Conservation (phyloP, 495 filamentous ascomycete species). For the Cercophora newfieldiana region DNA sequence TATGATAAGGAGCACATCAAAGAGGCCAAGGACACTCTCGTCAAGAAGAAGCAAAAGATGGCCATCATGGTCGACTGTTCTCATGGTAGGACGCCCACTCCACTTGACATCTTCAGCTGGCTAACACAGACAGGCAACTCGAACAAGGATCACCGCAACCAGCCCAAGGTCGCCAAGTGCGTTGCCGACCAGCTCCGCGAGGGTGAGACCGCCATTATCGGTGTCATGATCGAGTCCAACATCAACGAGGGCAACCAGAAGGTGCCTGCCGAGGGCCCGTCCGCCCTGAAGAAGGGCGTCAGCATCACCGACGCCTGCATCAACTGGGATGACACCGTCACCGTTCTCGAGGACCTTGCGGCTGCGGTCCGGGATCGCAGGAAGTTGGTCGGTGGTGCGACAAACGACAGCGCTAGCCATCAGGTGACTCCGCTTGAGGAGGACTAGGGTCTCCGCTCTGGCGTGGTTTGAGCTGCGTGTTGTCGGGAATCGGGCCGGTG, state of each 20-base stretch:
- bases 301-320: conserved; percentile 98
- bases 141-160: conserved; percentile 78
- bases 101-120: neutral
- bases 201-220: conserved; percentile 86
- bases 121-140: conserved; percentile 60
- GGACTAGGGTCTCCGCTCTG: conserved; percentile 32
- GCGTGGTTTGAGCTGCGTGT: neutral
- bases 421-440: conserved; percentile 46
- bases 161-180: conserved; percentile 84
- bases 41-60: conserved; percentile 81
- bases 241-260: conserved; percentile 96
- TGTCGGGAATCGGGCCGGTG: neutral
- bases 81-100: conserved; percentile 60
- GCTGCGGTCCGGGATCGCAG: conserved; percentile 78
- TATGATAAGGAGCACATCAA: conserved; percentile 83
- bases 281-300: conserved; percentile 83
- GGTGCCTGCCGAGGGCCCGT: conserved; percentile 78
- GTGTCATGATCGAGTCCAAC: conserved; percentile 98
- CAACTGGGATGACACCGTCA: conserved; percentile 85
- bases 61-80: conserved; percentile 98
- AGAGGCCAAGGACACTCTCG: conserved; percentile 73
- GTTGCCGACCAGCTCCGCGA: conserved; percentile 82
- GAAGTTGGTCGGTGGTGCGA: conserved; percentile 36
- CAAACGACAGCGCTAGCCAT: conserved; percentile 26
- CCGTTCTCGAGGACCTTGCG: conserved; percentile 83